Base-by-base conservation (phyloP, 306 rosid species). In the Malus sieversii region DNA sequence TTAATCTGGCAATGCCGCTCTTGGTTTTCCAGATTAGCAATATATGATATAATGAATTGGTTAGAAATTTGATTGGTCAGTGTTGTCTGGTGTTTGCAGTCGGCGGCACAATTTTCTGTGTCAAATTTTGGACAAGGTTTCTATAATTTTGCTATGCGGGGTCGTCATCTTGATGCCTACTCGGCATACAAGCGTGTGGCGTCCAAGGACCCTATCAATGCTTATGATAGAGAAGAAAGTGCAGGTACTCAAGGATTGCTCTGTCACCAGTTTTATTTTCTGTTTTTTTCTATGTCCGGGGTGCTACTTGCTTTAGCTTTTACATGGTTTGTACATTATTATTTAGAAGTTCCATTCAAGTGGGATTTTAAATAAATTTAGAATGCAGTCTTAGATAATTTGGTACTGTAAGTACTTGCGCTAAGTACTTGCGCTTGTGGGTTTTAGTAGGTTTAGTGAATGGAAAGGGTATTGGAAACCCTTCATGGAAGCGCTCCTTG, bases 401-500 rank as follows among this genome's bases (percentile, higher is more conserved):
- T 73, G 55, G 68, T 58, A 1, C 63, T 52, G n/a, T 79, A 68
- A 10, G 45, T 45, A 70, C 82, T 84, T 81, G 81, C 82, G 10
- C 14, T 59, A 68, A 10, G 45, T 45, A 70, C 82, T 84, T 81
- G 81, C 83, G 13, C 14, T 59, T 55, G 72, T 72, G 81, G 78
- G 70, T 61, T 78, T 82, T 77, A 77, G 85, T 57, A 33, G 88
- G 84, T 55, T 38, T 83, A 63, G 81, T 69, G n/a, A 80, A 77
- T 73, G 86, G 74, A 71, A 92, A 83, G 84, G 86, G 73, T 61
- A 11, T 72, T n/a, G 85, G 75, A 59, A 79, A 78, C 75, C 89
- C 96, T 68, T 75, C 86, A 77, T 91, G 96, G 92, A 81, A 53
- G 71, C 90, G 80, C 32, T 85, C 96, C 53, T 77, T 90, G 70